Conservation (phyloP, 805 yeast species). For the Yarrowia yakushimensis region DNA sequence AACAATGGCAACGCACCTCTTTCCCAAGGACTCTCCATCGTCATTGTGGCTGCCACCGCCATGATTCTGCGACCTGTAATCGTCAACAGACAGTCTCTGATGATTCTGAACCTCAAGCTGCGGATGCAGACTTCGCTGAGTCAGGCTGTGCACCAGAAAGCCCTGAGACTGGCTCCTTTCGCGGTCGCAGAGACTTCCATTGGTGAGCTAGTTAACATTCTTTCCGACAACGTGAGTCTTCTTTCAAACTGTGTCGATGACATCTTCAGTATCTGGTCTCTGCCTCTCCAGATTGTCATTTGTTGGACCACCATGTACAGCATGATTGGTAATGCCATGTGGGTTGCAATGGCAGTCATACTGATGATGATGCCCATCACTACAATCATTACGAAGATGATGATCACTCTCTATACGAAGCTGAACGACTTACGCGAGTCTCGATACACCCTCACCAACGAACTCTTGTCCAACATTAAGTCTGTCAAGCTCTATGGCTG, state of each 20-base stretch:
- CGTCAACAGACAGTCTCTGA: conserved; percentile 73
- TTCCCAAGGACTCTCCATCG: conserved; percentile 71
- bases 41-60: conserved; percentile 66
- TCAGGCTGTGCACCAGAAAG: conserved; percentile 66
- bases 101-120: conserved; percentile 72
- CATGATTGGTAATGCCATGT: conserved; percentile 79
- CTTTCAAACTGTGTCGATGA: conserved; percentile 48
- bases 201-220: conserved; percentile 90
- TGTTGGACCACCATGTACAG: conserved; percentile 72
- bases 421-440: conserved; percentile 90
- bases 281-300: conserved; percentile 79
- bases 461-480: conserved; percentile 82
- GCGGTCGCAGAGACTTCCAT: conserved; percentile 65
- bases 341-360: conserved; percentile 84
- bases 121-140: conserved; percentile 54
- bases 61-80: conserved; percentile 70
- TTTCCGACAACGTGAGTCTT: conserved; percentile 64
- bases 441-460: conserved; percentile 82
- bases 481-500: conserved; percentile 92
- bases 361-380: conserved; percentile 76
- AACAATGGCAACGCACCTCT: conserved; percentile 49
- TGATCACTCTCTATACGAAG: conserved; percentile 38
- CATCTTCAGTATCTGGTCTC: conserved; percentile 82
- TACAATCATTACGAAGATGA: conserved; percentile 60
- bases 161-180: conserved; percentile 61